Percentiles rank a stretch among this genome's conserved stretches.
Evolutionary conservation across 257 asterid species (phyloP).

Genomic region (Scutellaria galericulata): DNA sequence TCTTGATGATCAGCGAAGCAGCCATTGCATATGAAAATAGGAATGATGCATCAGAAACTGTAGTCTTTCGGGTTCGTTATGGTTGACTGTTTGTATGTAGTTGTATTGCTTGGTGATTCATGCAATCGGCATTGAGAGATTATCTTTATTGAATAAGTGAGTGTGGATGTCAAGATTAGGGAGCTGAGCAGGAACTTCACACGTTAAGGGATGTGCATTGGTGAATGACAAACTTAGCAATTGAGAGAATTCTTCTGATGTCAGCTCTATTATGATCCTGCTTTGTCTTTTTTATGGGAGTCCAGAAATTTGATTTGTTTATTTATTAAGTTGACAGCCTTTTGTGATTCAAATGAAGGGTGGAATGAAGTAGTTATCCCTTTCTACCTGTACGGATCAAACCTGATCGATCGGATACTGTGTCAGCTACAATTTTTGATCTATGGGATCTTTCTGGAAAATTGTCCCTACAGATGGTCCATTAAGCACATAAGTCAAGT

Average conservation of each 20-base stretch:
- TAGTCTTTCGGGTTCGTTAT: slow-evolving; percentile 32
- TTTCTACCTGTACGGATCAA: slow-evolving; percentile 15
- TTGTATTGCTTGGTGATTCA: slow-evolving; percentile 36
- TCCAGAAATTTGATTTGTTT: slow-evolving; percentile 15
- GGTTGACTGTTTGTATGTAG: slow-evolving; percentile 33
- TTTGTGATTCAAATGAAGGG: slow-evolving; percentile 18
- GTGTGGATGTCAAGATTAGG: slow-evolving; percentile 39
- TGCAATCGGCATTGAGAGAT: slow-evolving; percentile 9
- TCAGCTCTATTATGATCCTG: slow-evolving; percentile 20
- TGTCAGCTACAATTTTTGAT: not conserved
- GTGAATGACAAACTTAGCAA: slow-evolving; percentile 18
- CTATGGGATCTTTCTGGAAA: slow-evolving; percentile 6
- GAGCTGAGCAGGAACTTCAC: not conserved
- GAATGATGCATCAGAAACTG: slow-evolving; percentile 38
- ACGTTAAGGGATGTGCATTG: slow-evolving; percentile 23
- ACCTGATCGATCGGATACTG: slow-evolving; percentile 22
- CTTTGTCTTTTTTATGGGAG: slow-evolving; percentile 22
- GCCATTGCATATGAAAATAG: slow-evolving; percentile 25
- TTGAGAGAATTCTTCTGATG: slow-evolving; percentile 18
- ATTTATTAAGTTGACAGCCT: not conserved
- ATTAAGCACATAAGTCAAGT: slow-evolving; percentile 15
- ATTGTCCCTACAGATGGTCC: slow-evolving; percentile 16
- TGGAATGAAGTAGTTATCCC: not conserved
- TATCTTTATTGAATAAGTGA: slow-evolving; percentile 21
- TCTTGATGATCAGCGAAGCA: slow-evolving; percentile 35